Evolutionary conservation across 192 early-diverging fungal genomes (phyloP), one percentile per base, ranked within the genome.

Genomic region (Coemansia sp.): DNA sequence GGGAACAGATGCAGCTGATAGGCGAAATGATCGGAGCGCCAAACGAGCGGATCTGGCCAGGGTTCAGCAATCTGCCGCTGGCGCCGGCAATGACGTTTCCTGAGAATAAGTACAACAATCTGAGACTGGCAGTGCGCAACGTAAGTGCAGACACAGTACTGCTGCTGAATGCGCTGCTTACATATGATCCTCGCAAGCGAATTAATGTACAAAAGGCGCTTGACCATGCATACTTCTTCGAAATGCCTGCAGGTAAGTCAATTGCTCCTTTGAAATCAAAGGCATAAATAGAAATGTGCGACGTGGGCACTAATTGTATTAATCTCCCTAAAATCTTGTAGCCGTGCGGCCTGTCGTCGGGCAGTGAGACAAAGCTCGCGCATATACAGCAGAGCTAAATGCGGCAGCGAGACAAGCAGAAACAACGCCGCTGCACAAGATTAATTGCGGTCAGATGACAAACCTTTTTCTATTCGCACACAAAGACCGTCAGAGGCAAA

Each of bases 1-100:
- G 80, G 16, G 69, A 92, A 18, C 93, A 96, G 66, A 67, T 95
- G 17, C 72, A 79, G 48, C 68, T 90, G 59, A 94, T 94, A 54
- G 85, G 85, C 60, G 75, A 85, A 5, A 75, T 95, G 25, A 78
- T 96, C 7, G 95, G 95, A 0, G 82, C 89, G 5, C 94, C 95
- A 1, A 89, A 77, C 51, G 77, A 85, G 29, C 68, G 74, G 14
- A 88, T 92, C 14, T 96, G 94, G 94, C 91, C 90, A 10, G 91
- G 87, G n/a, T 87, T 92, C 55, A 68, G 61, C 12, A 60, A 75
- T 18, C 76, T 94, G 11, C 95, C 95, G 2, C 69, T 86, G 58
- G 83, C 85, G 8, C 75, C 76, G 6, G 42, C 71, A 34, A 59
- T 95, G 48, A 76, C 81, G 59, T 74, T 91, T 25, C 85, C 91